Percentiles rank a stretch among this genome's conserved stretches.
phyloP scores from a whole-genome alignment of 2,329 filamentous ascomycete genomes.

The Aspergillus chevalieri region DNA sequence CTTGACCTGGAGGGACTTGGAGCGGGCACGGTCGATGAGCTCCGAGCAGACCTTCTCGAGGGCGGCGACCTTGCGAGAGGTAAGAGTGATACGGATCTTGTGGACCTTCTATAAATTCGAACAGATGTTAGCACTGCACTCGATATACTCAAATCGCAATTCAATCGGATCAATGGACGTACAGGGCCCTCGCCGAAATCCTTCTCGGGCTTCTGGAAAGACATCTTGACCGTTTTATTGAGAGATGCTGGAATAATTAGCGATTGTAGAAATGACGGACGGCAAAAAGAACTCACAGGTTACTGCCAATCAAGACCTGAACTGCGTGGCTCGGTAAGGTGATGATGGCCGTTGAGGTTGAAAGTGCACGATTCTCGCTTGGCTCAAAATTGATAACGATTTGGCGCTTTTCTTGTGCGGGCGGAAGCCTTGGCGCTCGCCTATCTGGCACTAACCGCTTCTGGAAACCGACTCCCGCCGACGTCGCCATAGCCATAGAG shows the following conservation, averaged over 20 bases:
- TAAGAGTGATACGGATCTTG: constrained; percentile 97
- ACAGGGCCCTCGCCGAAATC: constrained; percentile 82
- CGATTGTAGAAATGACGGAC: constrained; percentile 3
- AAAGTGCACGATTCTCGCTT: constrained; percentile 12
- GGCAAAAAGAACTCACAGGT: constrained; percentile 13
- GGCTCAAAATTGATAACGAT: not conserved
- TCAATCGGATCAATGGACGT: constrained; percentile 36
- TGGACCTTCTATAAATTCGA: constrained; percentile 65
- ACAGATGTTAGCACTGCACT: constrained; percentile 9
- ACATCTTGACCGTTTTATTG: constrained; percentile 58
- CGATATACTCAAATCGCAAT: constrained; percentile 1
- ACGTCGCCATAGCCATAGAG: constrained; percentile 3
- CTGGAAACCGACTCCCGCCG: constrained; percentile 9
- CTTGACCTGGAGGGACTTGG: constrained; percentile 98
- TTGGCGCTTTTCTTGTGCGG: constrained; percentile 20
- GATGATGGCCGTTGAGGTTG: constrained; percentile 51
- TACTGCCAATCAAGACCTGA: constrained; percentile 72
- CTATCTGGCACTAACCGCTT: constrained; percentile 35
- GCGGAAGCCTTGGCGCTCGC: constrained; percentile 31
- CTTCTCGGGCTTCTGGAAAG: constrained; percentile 94
- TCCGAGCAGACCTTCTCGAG: constrained; percentile 98
- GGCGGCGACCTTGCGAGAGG: constrained; percentile 85
- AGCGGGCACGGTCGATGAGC: constrained; percentile 96
- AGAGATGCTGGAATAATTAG: constrained; percentile 18
- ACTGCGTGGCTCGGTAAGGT: constrained; percentile 71